These are phyloP conservation scores for Suillus weaverae DNA, from an alignment of 768 basidiomycete species.

Conservation along the genomic window DNA sequence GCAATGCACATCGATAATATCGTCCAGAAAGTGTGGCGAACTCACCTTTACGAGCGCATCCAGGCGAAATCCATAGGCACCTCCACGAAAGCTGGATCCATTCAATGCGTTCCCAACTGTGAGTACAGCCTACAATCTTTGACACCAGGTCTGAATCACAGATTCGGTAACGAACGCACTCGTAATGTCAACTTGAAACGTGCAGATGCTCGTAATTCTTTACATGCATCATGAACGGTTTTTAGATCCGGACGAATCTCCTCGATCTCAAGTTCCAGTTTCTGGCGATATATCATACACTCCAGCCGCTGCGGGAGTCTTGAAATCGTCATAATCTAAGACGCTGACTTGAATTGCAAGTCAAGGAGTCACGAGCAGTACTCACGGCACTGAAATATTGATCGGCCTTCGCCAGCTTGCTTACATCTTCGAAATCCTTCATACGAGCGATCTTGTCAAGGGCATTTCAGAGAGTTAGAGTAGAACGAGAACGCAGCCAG, in stretches of 20 bases:
- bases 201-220: constrained; percentile 61
- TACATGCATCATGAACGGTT: constrained; percentile 66
- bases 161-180: constrained; percentile 36
- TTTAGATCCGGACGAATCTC: constrained; percentile 83
- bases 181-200: constrained; percentile 72
- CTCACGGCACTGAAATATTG: constrained; percentile 77
- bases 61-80: constrained; percentile 82
- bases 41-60: constrained; percentile 78
- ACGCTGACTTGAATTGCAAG: constrained; percentile 9
- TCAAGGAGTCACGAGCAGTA: not conserved
- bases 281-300: constrained; percentile 83
- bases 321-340: constrained; percentile 76
- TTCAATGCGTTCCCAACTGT: constrained; percentile 83
- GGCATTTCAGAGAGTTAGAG: not conserved
- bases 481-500: not conserved
- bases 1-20: not conserved
- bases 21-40: constrained; percentile 4
- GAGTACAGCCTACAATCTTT: constrained; percentile 57
- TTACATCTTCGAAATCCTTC: constrained; percentile 67
- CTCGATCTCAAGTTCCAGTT: constrained; percentile 77
- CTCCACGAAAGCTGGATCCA: constrained; percentile 77
- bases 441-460: constrained; percentile 56
- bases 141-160: not conserved
- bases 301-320: constrained; percentile 71
- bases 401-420: constrained; percentile 79